phyloP scores from a whole-genome alignment of 2,329 filamentous ascomycete species.

The Thelonectria discophora region DNA sequence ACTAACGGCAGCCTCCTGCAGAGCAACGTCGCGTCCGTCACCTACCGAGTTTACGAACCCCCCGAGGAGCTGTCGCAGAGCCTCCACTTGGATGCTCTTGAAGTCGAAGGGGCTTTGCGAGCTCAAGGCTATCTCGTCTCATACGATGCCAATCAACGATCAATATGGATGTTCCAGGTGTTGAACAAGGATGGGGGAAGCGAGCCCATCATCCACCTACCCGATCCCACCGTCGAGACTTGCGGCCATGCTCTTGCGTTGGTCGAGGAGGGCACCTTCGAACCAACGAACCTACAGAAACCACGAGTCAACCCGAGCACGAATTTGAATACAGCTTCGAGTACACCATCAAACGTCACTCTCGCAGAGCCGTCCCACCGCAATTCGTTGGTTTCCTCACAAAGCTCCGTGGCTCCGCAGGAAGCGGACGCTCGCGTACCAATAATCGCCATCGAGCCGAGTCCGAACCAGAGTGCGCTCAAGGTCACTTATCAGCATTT shows the following conservation, averaged over 20 bases:
- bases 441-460: slow-evolving; percentile 41
- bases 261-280: slow-evolving; percentile 61
- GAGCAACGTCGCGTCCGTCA: slow-evolving; percentile 66
- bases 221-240: slow-evolving; percentile 54
- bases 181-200: slow-evolving; percentile 51
- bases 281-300: slow-evolving; percentile 59
- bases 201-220: slow-evolving; percentile 35
- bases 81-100: slow-evolving; percentile 58
- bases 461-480: slow-evolving; percentile 37
- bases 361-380: slow-evolving; percentile 49
- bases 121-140: slow-evolving; percentile 63
- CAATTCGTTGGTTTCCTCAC: slow-evolving; percentile 34
- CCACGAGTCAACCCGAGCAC: slow-evolving; percentile 52
- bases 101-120: slow-evolving; percentile 61
- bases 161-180: slow-evolving; percentile 65
- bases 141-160: slow-evolving; percentile 59
- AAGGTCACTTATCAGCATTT: slow-evolving; percentile 64
- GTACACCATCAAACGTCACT: slow-evolving; percentile 55
- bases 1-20: slow-evolving; percentile 43
- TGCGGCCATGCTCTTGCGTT: slow-evolving; percentile 55
- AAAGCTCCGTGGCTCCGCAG: slow-evolving; percentile 24
- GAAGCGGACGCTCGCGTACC: slow-evolving; percentile 45
- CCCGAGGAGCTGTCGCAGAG: slow-evolving; percentile 53
- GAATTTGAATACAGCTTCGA: slow-evolving; percentile 56
- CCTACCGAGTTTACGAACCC: slow-evolving; percentile 65